A percentile compares a stretch with the other conserved stretches of the same genome.
Conservation (phyloP, 164 flowering plant genomes). For the Vitis rotundifolia region DNA sequence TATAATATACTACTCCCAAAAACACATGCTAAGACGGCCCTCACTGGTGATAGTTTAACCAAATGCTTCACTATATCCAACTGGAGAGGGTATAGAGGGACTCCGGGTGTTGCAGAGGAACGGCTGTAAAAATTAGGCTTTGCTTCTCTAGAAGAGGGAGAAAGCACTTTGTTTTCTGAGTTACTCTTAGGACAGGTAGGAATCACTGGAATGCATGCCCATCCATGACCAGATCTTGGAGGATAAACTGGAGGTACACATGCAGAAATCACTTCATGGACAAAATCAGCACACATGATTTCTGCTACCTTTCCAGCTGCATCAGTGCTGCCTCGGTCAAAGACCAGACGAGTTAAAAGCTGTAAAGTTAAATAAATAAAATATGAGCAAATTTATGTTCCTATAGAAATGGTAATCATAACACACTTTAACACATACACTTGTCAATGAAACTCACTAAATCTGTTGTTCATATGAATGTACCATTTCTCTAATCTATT, state of each 20-base stretch:
- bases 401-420: neutral
- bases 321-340: conserved; percentile 95
- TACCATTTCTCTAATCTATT: neutral
- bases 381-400: neutral
- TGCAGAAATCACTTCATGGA: conserved; percentile 94
- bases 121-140: conserved; percentile 54
- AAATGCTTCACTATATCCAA: conserved; percentile 87
- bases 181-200: conserved; percentile 47
- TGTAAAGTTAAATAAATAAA: conserved; percentile 35
- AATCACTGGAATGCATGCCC: conserved; percentile 92
- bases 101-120: conserved; percentile 57
- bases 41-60: conserved; percentile 87
- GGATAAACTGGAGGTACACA: conserved; percentile 98
- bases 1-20: conserved; percentile 90
- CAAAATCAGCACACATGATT: conserved; percentile 94
- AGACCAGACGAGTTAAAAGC: conserved; percentile 94
- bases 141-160: conserved; percentile 62
- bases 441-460: neutral
- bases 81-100: conserved; percentile 80
- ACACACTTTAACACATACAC: neutral
- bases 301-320: conserved; percentile 97
- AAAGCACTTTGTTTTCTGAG: conserved; percentile 50
- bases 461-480: neutral
- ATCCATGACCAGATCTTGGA: conserved; percentile 88
- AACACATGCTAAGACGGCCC: conserved; percentile 92